Conservation (phyloP, 306 rosid species). For the Carpinus viminea region DNA sequence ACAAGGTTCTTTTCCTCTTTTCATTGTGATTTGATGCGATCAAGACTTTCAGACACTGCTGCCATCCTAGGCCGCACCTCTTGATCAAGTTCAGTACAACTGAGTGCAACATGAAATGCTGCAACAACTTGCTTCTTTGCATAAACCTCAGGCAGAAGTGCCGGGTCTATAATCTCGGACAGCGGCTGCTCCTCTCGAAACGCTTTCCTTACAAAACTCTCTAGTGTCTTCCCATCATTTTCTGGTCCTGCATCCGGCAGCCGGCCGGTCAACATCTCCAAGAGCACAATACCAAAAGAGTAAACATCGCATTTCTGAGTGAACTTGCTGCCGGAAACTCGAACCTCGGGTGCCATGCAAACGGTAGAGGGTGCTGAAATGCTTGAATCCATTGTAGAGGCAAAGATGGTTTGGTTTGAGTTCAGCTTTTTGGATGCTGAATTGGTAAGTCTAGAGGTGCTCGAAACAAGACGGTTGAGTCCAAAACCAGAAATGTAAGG, state of each 20-base stretch:
- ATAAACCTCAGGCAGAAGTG: conserved; percentile 54
- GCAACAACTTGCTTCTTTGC: conserved; percentile 72
- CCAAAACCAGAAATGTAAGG: conserved; percentile 77
- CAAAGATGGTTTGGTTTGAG: conserved; percentile 33
- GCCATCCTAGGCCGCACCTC: conserved; percentile 80
- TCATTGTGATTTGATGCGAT: conserved; percentile 47
- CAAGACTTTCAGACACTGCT: conserved; percentile 66
- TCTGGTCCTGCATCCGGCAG: conserved; percentile 53
- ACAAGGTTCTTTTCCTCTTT: conserved; percentile 1
- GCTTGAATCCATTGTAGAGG: conserved; percentile 40
- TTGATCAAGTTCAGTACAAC: conserved; percentile 70
- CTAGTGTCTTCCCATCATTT: conserved; percentile 52
- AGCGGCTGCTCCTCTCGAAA: conserved; percentile 61
- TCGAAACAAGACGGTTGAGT: conserved; percentile 48
- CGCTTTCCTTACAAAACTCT: conserved; percentile 57
- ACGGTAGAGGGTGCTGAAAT: conserved; percentile 39
- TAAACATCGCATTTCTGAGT: conserved; percentile 80
- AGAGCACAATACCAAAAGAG: conserved; percentile 63
- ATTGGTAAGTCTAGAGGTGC: conserved; percentile 36
- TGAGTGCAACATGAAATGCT: conserved; percentile 67
- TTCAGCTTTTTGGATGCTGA: conserved; percentile 41
- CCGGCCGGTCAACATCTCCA: conserved; percentile 63
- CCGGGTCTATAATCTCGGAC: conserved; percentile 67
- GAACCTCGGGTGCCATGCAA: conserved; percentile 68
- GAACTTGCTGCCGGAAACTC: conserved; percentile 52